Percentiles rank a stretch among this genome's conserved stretches.
Conservation (phyloP, 345 rosid genomes). For the Tarenaya hassleriana region DNA sequence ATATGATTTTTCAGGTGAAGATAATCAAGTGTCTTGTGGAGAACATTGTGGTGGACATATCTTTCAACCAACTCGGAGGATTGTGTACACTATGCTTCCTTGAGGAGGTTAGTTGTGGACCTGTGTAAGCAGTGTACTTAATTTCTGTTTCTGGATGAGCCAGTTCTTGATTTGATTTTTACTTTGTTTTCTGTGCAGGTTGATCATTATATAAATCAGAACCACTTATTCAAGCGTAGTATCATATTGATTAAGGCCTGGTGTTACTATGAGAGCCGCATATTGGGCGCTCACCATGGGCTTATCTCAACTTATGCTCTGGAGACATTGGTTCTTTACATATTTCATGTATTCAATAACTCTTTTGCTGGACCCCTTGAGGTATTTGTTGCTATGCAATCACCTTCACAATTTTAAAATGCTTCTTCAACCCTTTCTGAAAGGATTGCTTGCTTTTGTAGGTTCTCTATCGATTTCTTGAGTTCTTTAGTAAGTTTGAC, state of each 20-base stretch:
- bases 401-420: constrained; percentile 12
- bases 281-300: constrained; percentile 99
- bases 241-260: constrained; percentile 94
- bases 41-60: constrained; percentile 95
- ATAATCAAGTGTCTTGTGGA: constrained; percentile 94
- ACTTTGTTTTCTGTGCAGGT: constrained; percentile 45
- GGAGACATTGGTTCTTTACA: constrained; percentile 96
- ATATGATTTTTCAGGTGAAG: constrained; percentile 61
- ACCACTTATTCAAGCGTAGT: constrained; percentile 92
- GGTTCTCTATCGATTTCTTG: constrained; percentile 97
- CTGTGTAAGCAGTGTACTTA: not conserved
- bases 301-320: constrained; percentile 95
- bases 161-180: not conserved
- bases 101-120: constrained; percentile 64
- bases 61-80: constrained; percentile 97
- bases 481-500: constrained; percentile 98
- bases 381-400: constrained; percentile 40
- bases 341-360: constrained; percentile 89
- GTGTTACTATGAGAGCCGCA: constrained; percentile 99
- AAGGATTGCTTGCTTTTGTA: constrained; percentile 27
- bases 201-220: constrained; percentile 68
- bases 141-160: constrained; percentile 16
- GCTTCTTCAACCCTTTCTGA: constrained; percentile 18
- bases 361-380: constrained; percentile 93
- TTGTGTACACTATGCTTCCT: constrained; percentile 97